These are phyloP conservation scores for Mycocentrospora acerina DNA, from an alignment of 2,329 filamentous ascomycete genomes.

Conservation along the genomic window DNA sequence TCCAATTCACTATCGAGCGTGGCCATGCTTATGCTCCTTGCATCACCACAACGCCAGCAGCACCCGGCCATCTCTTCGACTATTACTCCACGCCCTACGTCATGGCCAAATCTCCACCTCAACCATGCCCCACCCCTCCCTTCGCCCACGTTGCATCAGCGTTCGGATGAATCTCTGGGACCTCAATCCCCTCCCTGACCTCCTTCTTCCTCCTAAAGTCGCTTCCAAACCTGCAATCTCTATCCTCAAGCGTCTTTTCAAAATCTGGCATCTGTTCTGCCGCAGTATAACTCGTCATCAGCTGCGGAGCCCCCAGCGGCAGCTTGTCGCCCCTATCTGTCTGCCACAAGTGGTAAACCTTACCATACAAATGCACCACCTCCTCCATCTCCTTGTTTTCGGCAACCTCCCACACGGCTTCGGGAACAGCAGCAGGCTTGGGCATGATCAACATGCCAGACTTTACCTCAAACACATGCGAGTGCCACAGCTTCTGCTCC, in stretches of 20 bases:
- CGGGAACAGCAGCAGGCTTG: slow-evolving; percentile 56
- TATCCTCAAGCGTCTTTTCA: slow-evolving; percentile 49
- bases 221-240: slow-evolving; percentile 57
- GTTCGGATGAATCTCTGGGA: slow-evolving; percentile 50
- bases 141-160: slow-evolving; percentile 53
- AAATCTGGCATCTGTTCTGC: slow-evolving; percentile 51
- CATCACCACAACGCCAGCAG: no score
- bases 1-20: no score
- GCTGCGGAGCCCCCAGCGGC: slow-evolving; percentile 61
- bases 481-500: slow-evolving; percentile 79
- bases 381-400: slow-evolving; percentile 82
- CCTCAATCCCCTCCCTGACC: slow-evolving; percentile 55
- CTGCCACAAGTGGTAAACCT: slow-evolving; percentile 86
- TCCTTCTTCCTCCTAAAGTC: slow-evolving; percentile 56
- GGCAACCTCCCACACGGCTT: slow-evolving; percentile 69
- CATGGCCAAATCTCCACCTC: not conserved
- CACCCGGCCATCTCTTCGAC: no score
- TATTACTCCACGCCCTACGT: no score
- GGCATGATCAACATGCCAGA: slow-evolving; percentile 81
- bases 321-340: slow-evolving; percentile 69
- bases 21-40: no score
- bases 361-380: slow-evolving; percentile 74
- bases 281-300: slow-evolving; percentile 64
- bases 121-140: slow-evolving; percentile 15
- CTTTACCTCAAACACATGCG: slow-evolving; percentile 73